Percentiles rank a stretch among this genome's conserved stretches.
These are phyloP conservation scores for Acacia melanoxylon DNA, from an alignment of 306 rosid species.

Conservation along the genomic window DNA sequence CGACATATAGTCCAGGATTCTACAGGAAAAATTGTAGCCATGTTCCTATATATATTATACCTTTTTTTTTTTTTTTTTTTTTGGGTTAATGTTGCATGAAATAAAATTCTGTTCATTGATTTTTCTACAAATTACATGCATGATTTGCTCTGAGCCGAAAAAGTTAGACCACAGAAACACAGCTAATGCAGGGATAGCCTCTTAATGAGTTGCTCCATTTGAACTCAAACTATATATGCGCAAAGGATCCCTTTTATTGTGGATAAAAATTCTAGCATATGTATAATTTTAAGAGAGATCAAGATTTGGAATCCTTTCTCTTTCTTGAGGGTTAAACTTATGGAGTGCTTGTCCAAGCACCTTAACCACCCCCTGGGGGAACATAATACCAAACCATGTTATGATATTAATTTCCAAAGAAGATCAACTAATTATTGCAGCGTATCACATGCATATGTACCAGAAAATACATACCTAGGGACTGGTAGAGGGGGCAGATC, in stretches of 20 bases:
- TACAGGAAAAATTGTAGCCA: background rate
- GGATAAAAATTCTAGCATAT: background rate
- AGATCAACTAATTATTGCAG: background rate
- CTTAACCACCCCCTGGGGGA: background rate
- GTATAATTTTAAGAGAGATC: conserved; percentile 8
- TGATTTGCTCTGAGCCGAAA: conserved; percentile 8
- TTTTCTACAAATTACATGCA: background rate
- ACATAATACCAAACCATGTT: background rate
- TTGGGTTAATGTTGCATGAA: background rate
- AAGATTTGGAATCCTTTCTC: conserved; percentile 5
- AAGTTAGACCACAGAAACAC: conserved; percentile 17
- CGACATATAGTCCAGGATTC: background rate
- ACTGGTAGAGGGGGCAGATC: conserved; percentile 72
- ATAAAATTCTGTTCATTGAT: background rate
- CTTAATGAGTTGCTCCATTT: background rate
- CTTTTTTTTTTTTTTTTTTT: background rate
- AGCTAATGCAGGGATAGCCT: background rate
- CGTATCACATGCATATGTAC: background rate
- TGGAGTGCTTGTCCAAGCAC: background rate
- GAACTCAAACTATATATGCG: background rate
- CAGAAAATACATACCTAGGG: conserved; percentile 59
- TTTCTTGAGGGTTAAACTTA: conserved; percentile 18
- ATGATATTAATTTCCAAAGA: conserved; percentile 18
- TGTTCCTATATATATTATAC: background rate
- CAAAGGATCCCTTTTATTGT: background rate